Evolutionary conservation across 257 asterid species (phyloP).

Genomic region (Solanum medicagineum): DNA sequence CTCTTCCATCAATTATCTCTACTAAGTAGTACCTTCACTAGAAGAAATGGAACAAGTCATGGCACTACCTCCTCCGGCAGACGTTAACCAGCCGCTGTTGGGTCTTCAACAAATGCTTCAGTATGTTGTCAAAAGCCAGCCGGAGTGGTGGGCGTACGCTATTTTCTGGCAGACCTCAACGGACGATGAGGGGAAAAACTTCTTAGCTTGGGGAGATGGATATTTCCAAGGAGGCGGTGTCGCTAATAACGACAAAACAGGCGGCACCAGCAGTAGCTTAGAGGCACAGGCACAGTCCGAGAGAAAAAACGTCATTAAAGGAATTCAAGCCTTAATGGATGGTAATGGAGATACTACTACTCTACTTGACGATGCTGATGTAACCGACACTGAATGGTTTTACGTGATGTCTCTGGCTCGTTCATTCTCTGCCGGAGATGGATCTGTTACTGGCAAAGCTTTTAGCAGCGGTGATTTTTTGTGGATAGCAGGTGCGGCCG

Average conservation of each 20-base stretch:
- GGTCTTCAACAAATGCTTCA: constrained; percentile 39
- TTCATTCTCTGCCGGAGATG: constrained; percentile 36
- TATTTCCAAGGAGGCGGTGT: constrained; percentile 41
- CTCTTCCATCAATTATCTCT: neutral
- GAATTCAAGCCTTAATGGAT: constrained; percentile 46
- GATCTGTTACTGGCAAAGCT: constrained; percentile 45
- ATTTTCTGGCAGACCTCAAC: constrained; percentile 38
- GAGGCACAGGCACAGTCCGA: constrained; percentile 23
- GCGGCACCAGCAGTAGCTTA: neutral
- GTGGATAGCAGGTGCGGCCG: constrained; percentile 54
- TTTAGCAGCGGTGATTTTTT: constrained; percentile 37
- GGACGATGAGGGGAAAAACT: constrained; percentile 19
- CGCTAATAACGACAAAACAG: neutral
- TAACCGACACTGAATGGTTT: constrained; percentile 77
- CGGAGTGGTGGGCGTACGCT: constrained; percentile 45
- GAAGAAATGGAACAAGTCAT: neutral
- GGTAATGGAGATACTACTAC: neutral
- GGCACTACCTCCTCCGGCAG: neutral
- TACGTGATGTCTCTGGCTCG: constrained; percentile 68
- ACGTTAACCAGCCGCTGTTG: neutral
- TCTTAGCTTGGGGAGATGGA: constrained; percentile 51
- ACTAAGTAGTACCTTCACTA: neutral
- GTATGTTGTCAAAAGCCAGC: constrained; percentile 32
- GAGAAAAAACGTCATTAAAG: constrained; percentile 43
- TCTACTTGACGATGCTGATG: constrained; percentile 15